Evolutionary conservation across 352 stramenopile species (phyloP).

Genomic region (Elongisporangium undulatum): DNA sequence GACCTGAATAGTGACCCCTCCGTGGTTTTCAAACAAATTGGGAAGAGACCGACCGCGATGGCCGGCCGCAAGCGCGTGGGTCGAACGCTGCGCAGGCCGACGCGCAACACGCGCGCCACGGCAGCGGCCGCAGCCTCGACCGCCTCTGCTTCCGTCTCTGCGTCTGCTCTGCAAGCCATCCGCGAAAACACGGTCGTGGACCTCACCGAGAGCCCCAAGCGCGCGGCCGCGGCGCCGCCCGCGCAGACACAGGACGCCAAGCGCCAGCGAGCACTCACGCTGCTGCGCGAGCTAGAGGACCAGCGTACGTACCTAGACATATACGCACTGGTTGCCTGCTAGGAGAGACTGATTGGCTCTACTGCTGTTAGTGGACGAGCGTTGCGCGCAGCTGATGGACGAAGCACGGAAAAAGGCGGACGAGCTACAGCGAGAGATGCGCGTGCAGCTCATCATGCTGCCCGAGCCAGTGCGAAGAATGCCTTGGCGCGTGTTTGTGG

Average conservation of each 20-base stretch:
- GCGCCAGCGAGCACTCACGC: constrained; percentile 27
- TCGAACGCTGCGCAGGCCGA: constrained; percentile 39
- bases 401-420: constrained; percentile 51
- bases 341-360: constrained; percentile 6
- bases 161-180: constrained; percentile 39
- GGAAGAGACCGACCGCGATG: background rate
- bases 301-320: constrained; percentile 30
- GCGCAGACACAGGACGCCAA: constrained; percentile 19
- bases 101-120: constrained; percentile 16
- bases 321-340: background rate
- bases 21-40: background rate
- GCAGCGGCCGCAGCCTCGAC: constrained; percentile 2
- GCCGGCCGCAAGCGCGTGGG: constrained; percentile 16
- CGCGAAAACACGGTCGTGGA: constrained; percentile 63
- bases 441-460: constrained; percentile 74
- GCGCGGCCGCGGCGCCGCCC: constrained; percentile 1
- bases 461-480: constrained; percentile 69
- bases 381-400: constrained; percentile 46
- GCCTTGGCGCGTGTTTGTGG: constrained; percentile 76
- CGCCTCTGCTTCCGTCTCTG: constrained; percentile 10
- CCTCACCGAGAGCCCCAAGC: constrained; percentile 15
- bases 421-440: constrained; percentile 71
- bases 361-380: constrained; percentile 49
- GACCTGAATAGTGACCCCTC: background rate
- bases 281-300: constrained; percentile 60